phyloP scores from a whole-genome alignment of 2,329 filamentous ascomycete genomes.

The Pestalotiopsis sp. region DNA sequence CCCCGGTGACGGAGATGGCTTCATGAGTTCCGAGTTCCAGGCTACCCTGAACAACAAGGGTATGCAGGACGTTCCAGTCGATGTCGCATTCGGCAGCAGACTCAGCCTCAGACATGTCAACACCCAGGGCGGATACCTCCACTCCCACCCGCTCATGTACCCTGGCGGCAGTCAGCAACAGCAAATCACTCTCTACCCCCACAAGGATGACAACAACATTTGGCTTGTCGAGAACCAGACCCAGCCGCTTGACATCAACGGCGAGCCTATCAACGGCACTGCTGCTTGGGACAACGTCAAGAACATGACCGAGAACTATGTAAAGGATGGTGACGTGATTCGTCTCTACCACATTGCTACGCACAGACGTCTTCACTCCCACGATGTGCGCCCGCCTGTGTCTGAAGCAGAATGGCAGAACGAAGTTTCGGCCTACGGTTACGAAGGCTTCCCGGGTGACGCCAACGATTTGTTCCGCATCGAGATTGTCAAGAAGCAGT shows the following conservation, averaged over 20 bases:
- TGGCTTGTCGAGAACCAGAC: conserved; percentile 93
- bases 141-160: conserved; percentile 98
- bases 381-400: conserved; percentile 86
- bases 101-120: conserved; percentile 90
- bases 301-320: conserved; percentile 57
- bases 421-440: conserved; percentile 95
- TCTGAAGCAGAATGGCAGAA: conserved; percentile 93
- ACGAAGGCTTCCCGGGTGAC: conserved; percentile 94
- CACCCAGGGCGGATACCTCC: conserved; percentile 95
- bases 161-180: conserved; percentile 97
- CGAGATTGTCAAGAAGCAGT: conserved; percentile 91
- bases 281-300: conserved; percentile 78
- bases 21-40: conserved; percentile 99
- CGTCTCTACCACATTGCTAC: conserved; percentile 84
- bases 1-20: conserved; percentile 95
- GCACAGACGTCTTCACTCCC: conserved; percentile 89
- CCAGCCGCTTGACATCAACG: conserved; percentile 77
- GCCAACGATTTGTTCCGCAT: conserved; percentile 95
- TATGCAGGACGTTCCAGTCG: conserved; percentile 93
- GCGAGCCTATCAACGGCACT: conserved; percentile 77
- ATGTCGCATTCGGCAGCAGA: conserved; percentile 86
- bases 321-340: conserved; percentile 80
- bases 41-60: conserved; percentile 94
- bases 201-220: conserved; percentile 98
- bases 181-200: conserved; percentile 95